phyloP scores from a whole-genome alignment of 2,329 filamentous ascomycete species.

The Akanthomyces muscarius region DNA sequence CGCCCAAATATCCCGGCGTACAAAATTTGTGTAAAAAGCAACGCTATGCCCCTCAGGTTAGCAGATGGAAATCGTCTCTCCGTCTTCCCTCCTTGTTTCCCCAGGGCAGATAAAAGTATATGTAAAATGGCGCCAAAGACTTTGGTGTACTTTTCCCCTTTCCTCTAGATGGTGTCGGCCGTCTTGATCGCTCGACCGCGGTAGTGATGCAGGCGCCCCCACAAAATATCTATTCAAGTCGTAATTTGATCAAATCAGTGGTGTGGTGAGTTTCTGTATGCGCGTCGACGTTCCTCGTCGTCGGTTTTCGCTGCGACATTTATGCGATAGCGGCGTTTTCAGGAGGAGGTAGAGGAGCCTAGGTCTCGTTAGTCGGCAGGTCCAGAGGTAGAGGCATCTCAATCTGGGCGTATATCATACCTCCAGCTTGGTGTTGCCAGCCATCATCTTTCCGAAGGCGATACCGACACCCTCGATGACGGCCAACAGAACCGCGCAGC shows the following conservation, averaged over 20 bases:
- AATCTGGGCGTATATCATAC: slow-evolving; percentile 33
- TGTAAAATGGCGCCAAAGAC: slow-evolving; percentile 9
- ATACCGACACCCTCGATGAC: slow-evolving; percentile 98
- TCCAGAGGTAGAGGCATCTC: background rate
- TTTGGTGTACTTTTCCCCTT: background rate
- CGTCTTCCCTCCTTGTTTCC: background rate
- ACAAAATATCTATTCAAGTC: slow-evolving; percentile 13
- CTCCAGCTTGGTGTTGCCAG: slow-evolving; percentile 81
- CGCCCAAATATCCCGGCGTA: slow-evolving; percentile 15
- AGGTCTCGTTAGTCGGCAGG: slow-evolving; percentile 17
- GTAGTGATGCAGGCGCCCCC: background rate
- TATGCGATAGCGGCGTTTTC: slow-evolving; percentile 29
- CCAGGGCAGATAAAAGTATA: slow-evolving; percentile 10
- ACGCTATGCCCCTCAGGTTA: slow-evolving; percentile 15
- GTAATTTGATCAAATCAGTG: slow-evolving; percentile 13
- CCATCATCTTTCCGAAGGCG: slow-evolving; percentile 91
- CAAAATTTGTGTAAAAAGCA: slow-evolving; percentile 14
- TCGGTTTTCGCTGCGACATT: background rate
- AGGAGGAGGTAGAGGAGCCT: slow-evolving; percentile 30
- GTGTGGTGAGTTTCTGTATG: slow-evolving; percentile 15
- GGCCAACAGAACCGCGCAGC: slow-evolving; percentile 87
- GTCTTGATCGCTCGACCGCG: background rate
- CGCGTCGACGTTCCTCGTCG: background rate
- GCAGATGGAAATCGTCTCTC: background rate
- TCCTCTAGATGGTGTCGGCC: background rate